Conservation (phyloP, 768 basidiomycete species). For the Naematelia aurantialba region DNA sequence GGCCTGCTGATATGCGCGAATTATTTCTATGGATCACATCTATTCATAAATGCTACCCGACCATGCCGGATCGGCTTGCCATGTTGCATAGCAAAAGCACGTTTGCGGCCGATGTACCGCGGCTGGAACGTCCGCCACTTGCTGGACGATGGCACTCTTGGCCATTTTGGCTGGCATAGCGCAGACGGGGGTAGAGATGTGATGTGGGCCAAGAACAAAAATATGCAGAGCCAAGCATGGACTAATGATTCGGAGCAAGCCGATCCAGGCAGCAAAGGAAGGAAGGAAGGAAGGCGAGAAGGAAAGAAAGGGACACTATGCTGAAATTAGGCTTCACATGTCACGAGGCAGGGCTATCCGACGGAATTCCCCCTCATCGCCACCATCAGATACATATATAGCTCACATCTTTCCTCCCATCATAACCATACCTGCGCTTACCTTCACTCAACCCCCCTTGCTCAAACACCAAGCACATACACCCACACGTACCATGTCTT, state of each 20-base stretch:
- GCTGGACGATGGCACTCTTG: too few relatives aligned
- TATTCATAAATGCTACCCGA: too few relatives aligned
- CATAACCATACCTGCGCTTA: not conserved
- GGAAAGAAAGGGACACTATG: not conserved
- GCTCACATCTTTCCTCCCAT: not conserved
- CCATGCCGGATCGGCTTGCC: too few relatives aligned
- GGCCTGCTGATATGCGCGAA: not conserved
- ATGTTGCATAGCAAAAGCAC: too few relatives aligned
- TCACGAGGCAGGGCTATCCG: too few relatives aligned
- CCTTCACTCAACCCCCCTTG: not conserved
- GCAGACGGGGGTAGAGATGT: too few relatives aligned
- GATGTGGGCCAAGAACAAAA: not conserved
- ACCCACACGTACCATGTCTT: constrained; percentile 23
- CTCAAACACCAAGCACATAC: not conserved
- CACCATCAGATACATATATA: not conserved
- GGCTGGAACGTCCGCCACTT: too few relatives aligned
- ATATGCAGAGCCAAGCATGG: not conserved
- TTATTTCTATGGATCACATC: not conserved
- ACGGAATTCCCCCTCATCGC: constrained; percentile 1
- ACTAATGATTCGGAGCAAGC: not conserved
- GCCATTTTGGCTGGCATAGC: too few relatives aligned
- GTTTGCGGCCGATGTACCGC: too few relatives aligned
- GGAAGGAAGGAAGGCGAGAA: not conserved
- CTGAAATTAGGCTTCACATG: not conserved
- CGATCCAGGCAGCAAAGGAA: not conserved